Base-by-base conservation (phyloP, 495 filamentous ascomycete genomes). In the Tuber magnatum region DNA sequence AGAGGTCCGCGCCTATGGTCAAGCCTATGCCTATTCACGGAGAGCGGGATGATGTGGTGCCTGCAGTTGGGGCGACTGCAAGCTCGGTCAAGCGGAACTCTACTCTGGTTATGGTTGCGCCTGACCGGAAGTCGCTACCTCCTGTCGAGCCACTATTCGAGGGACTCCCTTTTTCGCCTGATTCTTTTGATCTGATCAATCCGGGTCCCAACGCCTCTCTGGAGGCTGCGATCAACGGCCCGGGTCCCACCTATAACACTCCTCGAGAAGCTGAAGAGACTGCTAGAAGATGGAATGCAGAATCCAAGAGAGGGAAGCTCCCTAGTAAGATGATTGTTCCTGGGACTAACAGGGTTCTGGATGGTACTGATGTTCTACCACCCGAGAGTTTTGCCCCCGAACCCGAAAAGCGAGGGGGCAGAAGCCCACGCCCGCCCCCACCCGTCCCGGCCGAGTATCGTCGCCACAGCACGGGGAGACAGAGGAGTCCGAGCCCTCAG, bases 321-420 rank as follows among this genome's bases (percentile, higher is more conserved):
- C 83, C 83, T 1, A 84, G 84, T 32, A 87, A 86, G 35, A 89
- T 90, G 78, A 94, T 97, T 71, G 91, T 93, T 73, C 92, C 91
- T 0, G 90, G 92, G 74, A 90, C 95, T 83, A 96, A 95, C 22
- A 88, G 92, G 43, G 91, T 94, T 74, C 90, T 98, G 74, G 95
- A 98, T 82, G 94, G 93, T 0, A 94, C 92, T 3, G 95, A 99
- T 83, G 93, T 97, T 81, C 89, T 99, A 0, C 95, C 94, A 0
- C 89, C 92, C 69, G 91, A 94, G 51, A 92, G 90, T 6, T 98
- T 94, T 92, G 95, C 95, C 0, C 95, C 95, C 0, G 94, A 98
- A 82, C 94, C 94, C 1, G 94, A 97, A 80, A 86, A 87, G 39
- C 95, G 93, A 83, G 88, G 86, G 51, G 56, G 56, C 1, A 69